Evolutionary conservation across 2,329 filamentous ascomycete species (phyloP).

Genomic region (Ceratocystis lukuohia): DNA sequence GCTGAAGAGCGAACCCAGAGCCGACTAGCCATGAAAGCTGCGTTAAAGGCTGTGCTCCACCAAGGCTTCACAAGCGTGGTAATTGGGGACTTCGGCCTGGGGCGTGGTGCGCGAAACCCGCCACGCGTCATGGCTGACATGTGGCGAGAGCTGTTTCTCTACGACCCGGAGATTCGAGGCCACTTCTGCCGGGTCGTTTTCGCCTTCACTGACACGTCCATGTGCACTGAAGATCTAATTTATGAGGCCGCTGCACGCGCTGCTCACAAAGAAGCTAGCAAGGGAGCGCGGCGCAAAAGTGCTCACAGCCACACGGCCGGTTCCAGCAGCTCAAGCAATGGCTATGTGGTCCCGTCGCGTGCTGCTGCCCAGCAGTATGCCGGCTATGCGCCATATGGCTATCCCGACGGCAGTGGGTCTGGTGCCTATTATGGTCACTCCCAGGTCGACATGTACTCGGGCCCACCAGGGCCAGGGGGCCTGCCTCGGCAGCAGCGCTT

Average conservation of each 20-base stretch:
- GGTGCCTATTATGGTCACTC: slow-evolving; percentile 23
- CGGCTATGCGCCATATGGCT: neutral
- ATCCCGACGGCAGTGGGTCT: slow-evolving; percentile 26
- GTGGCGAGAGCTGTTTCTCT: slow-evolving; percentile 52
- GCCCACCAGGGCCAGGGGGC: neutral
- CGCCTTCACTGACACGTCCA: slow-evolving; percentile 45
- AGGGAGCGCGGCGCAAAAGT: neutral
- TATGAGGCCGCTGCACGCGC: slow-evolving; percentile 29
- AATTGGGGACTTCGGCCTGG: slow-evolving; percentile 52
- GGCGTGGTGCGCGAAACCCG: slow-evolving; percentile 51
- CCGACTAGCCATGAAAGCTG: slow-evolving; percentile 57
- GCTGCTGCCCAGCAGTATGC: neutral
- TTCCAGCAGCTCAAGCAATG: slow-evolving; percentile 20
- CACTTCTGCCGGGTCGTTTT: slow-evolving; percentile 50
- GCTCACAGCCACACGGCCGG: slow-evolving; percentile 16
- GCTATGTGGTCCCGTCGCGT: slow-evolving; percentile 20
- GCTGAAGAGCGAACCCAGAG: slow-evolving; percentile 57
- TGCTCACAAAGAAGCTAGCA: slow-evolving; percentile 38
- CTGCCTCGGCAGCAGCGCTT: neutral
- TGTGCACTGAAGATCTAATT: slow-evolving; percentile 41
- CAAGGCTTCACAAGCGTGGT: slow-evolving; percentile 44
- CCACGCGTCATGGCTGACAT: slow-evolving; percentile 50
- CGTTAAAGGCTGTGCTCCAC: slow-evolving; percentile 54
- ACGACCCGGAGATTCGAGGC: slow-evolving; percentile 48
- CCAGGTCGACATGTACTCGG: slow-evolving; percentile 13